Conservation (phyloP, 257 asterid genomes). For the Fraxinus pennsylvanica region DNA sequence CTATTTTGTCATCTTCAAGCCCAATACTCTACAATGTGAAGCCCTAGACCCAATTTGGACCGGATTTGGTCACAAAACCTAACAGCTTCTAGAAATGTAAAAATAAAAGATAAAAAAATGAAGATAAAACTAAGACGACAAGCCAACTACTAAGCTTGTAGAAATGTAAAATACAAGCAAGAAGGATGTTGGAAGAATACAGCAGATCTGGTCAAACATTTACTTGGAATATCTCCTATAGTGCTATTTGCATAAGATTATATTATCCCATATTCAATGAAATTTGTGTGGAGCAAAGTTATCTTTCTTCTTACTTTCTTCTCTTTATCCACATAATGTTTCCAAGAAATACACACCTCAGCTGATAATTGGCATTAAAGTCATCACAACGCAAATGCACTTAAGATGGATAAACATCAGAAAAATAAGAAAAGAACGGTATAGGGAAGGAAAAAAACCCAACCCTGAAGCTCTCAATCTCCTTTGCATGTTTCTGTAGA, state of each 20-base stretch:
- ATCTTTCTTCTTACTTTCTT: not conserved
- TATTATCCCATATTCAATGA: not conserved
- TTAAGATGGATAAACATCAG: not conserved
- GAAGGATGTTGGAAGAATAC: not conserved
- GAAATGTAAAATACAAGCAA: not conserved
- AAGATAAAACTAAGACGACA: too few species aligned
- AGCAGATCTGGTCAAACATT: not conserved
- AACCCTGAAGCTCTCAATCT: slow-evolving; percentile 77
- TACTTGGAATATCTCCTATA: not conserved
- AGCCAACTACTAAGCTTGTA: not conserved
- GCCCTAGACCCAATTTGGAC: too few species aligned
- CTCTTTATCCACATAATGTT: not conserved
- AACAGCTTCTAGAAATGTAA: too few species aligned
- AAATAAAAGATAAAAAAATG: too few species aligned
- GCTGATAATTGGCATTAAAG: not conserved
- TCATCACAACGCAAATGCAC: not conserved
- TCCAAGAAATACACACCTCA: not conserved
- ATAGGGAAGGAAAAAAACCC: slow-evolving; percentile 19
- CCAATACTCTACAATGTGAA: too few species aligned
- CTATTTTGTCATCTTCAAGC: too few species aligned
- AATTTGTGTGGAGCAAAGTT: not conserved
- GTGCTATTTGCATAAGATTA: not conserved
- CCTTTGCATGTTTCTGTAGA: slow-evolving; percentile 82
- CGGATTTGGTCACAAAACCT: too few species aligned
- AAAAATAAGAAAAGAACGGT: not conserved